phyloP scores from a whole-genome alignment of 257 asterid genomes.

The Nicotiana tabacum region DNA sequence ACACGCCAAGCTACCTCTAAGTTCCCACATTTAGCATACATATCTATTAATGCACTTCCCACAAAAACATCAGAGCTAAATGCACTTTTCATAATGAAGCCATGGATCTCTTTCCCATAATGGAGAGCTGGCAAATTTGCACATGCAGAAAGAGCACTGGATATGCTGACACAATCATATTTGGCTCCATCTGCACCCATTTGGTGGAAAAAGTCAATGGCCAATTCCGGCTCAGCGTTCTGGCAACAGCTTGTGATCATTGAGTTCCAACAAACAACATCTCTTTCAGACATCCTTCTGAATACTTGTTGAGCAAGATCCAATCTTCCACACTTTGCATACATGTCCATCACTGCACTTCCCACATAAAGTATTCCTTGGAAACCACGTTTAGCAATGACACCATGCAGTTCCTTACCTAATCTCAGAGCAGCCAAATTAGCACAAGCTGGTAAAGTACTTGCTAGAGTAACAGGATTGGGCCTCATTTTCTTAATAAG shows the following conservation, averaged over 20 bases:
- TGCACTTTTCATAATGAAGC: constrained; percentile 51
- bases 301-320: constrained; percentile 58
- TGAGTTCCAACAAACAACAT: constrained; percentile 78
- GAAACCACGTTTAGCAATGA: constrained; percentile 43
- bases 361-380: constrained; percentile 62
- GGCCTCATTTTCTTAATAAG: constrained; percentile 54
- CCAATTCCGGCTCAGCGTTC: constrained; percentile 64
- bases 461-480: constrained; percentile 79
- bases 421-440: constrained; percentile 47
- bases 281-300: constrained; percentile 47
- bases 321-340: constrained; percentile 76
- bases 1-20: constrained; percentile 49
- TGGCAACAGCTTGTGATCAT: constrained; percentile 68
- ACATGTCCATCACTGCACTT: constrained; percentile 81
- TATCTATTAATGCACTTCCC: constrained; percentile 68
- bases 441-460: constrained; percentile 84
- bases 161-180: constrained; percentile 69
- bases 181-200: constrained; percentile 61
- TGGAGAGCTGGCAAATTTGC: constrained; percentile 56
- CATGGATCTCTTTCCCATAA: constrained; percentile 71
- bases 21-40: constrained; percentile 83
- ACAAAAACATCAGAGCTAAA: constrained; percentile 45
- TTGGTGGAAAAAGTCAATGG: constrained; percentile 51
- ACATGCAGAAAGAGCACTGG: constrained; percentile 78
- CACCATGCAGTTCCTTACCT: constrained; percentile 75